Base-by-base conservation (phyloP, 805 yeast species). In the Wickerhamiella vanderwaltii region DNA sequence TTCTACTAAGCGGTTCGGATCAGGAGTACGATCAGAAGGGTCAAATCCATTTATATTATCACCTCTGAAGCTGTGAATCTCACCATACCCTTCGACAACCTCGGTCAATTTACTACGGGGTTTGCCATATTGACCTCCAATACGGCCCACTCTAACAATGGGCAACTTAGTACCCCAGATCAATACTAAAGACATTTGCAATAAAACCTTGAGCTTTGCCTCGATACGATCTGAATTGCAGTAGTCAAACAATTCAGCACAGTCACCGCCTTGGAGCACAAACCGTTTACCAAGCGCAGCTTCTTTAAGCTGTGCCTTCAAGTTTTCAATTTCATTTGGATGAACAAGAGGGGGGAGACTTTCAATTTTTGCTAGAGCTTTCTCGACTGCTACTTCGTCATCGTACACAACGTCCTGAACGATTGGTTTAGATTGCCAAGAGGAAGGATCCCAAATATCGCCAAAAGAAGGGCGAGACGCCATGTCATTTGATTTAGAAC, bases 101-200 rank as follows among this genome's bases (percentile, higher is more conserved):
- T 64, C 69, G 12, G 67, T 64, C 35, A 60, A 51, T 47, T 63
- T 64, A n/a, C 67, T 62, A 17, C 69, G 54, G 1, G 69, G 69
- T 51, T 64, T 64, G 11, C 68, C 69, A 47, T 64, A 64, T 48
- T 64, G 69, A 6, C 69, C 69, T 2, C 69, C 69, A 34, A 64
- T 64, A 16, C 69, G 58, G 11, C 66, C 69, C 23, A 64, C 58
- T 17, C 69, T 53, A 13, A 62, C 59, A 12, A 64, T 51, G 2
- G 69, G 69, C 34, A 63, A 51, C 29, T 59, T 53, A 2, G 58
- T 51, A n/a, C 68, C 68, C 67, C 67, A 65, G 40, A 65, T 55
- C n/a, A 64, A 55, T 15, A 64, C 69, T 37, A 64, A 46, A 9
- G 66, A 60, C 69, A 64, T 64, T 43, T 64, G 69, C 44, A 64